Evolutionary conservation across 208 protist species (phyloP), one percentile per base, ranked within the genome.

Genomic region (Trypanosoma avium): DNA sequence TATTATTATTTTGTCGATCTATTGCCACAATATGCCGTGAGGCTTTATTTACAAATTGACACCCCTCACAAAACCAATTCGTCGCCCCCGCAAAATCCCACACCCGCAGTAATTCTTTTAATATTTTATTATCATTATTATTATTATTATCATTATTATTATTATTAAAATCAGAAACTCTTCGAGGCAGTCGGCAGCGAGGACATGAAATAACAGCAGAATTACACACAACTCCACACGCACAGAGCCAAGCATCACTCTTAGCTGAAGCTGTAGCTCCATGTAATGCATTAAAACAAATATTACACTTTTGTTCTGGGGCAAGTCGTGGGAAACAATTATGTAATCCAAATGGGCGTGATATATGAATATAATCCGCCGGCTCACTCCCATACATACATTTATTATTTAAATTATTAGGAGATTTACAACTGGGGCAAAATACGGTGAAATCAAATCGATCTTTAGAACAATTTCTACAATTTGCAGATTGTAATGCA

Each of bases 1-100:
- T 4, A 17, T 45, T 55, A n/a, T 12, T 59, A 32, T 2, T 21
- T 33, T 47, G 27, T 1, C 63, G 62, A 27, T 64, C 42, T 24
- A 79, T 35, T 15, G 62, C 61, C 1, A 87, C 74, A 22, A 88
- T 63, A 50, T 81, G 75, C 1, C 64, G 66, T 4, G 83, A 80
- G 9, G 84, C 81, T 42, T 46, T 73, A 54, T 93, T 93, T 13
- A 93, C 67, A 21, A 75, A 67, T 22, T 76, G 72, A 60, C 87
- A 93, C n/a, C 60, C 45, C 61, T 82, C 79, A 36, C 87, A 93
- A 47, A 79, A 72, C 84, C 87, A 93, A 60, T 77, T 81, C 32
- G 83, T 89, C 65, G 81, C 77, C 1, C 42, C 57, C 22, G 55
- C 45, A 30, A 88, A 79, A 63, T 93, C 87, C 77, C 79, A 90